A percentile compares a stretch with the other conserved stretches of the same genome.
Evolutionary conservation across 2,329 filamentous ascomycete species (phyloP).

Genomic region (Ilyonectria destructans): DNA sequence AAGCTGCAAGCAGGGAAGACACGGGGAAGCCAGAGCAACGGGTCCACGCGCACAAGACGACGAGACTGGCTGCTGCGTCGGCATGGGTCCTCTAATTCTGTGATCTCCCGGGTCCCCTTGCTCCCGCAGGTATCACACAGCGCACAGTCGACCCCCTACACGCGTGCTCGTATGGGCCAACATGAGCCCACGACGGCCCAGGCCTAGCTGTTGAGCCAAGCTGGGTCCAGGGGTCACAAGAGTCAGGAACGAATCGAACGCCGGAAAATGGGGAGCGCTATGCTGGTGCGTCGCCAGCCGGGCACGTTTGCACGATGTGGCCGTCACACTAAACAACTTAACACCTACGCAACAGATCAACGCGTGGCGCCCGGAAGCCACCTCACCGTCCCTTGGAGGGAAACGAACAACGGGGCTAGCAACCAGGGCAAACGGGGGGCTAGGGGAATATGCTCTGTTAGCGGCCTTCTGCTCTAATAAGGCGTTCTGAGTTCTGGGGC

Average conservation of each 20-base stretch:
- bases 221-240: not conserved
- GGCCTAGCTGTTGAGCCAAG: slow-evolving; percentile 22
- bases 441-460: not conserved
- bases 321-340: too few relatives aligned
- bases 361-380: slow-evolving; percentile 24
- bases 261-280: slow-evolving; percentile 25
- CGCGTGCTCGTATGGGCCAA: not conserved
- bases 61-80: slow-evolving; percentile 1
- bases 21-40: not conserved
- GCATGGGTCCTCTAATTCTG: not conserved
- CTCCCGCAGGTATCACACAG: not conserved
- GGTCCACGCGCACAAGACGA: not conserved
- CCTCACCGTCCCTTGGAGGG: slow-evolving; percentile 21
- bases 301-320: not conserved
- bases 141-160: not conserved
- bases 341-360: slow-evolving; percentile 15
- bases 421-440: not conserved
- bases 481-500: slow-evolving; percentile 4
- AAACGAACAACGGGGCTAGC: slow-evolving; percentile 6
- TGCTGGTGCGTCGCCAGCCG: slow-evolving; percentile 12
- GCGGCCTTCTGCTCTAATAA: not conserved
- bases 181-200: not conserved
- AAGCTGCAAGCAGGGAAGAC: not conserved
- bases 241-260: slow-evolving; percentile 12
- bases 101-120: not conserved